Evolutionary conservation across 2,329 filamentous ascomycete genomes (phyloP), one percentile per base, ranked within the genome.

Genomic region (Elsinoe necatrix): DNA sequence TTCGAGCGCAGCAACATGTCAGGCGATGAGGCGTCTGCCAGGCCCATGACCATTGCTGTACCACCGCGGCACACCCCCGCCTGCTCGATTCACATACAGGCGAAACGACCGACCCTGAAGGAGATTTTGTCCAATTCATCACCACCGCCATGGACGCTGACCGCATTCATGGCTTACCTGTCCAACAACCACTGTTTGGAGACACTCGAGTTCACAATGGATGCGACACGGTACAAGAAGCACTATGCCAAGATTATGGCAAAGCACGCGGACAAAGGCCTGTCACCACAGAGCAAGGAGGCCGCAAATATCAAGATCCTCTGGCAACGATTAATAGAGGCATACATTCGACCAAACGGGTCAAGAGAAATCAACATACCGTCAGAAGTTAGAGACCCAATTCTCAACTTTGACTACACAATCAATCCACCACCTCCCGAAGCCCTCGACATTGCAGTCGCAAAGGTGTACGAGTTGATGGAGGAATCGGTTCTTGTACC

Each of bases 121-220:
- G 92, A 97, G 65, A 95, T 98, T 25, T 80, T 98, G 43, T 81
- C 87, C 62, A 93, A 96, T 72, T 82, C 81, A 43, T 88, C 93
- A 34, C 84, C 88, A 7, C 84, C 89, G 39, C 93, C 93, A 63
- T 97, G 89, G 80, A 95, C 91, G 0, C 77, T 96, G 7, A 85
- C 83, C 59, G 92, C 92, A 29, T 97, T 97, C 72, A 97, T 93
- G 83, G 91, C 91, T 57, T 97, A 95, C 67, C 80, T 97, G 3
- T 96, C 92, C 0, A 91, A 95, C 67, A 97, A 97, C 66, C 92
- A 97, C 72, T 98, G 93, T 68, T 77, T 97, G 62, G 93, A 98
- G 72, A 96, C 91, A 1, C 77, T 98, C 37, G 93, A 97, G 68
- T 98, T 98, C 71, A 95, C 91, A 39, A 86, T 96, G 78, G 93